A percentile compares a stretch with the other conserved stretches of the same genome.
Evolutionary conservation across 345 rosid genomes (phyloP).

Genomic region (Triadica sebifera): DNA sequence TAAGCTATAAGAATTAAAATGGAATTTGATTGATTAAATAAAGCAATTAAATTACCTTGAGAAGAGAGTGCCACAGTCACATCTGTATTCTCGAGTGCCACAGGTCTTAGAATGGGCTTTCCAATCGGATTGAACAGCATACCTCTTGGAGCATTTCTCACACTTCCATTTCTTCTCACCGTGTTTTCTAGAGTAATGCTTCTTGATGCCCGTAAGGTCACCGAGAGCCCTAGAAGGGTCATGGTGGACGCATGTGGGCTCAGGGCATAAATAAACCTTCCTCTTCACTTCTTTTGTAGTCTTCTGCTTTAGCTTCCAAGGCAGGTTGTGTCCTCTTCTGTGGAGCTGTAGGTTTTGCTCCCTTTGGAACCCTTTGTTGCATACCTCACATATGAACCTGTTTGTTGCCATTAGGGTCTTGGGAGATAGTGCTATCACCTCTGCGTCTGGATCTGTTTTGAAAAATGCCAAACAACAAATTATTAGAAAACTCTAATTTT

Average conservation of each 20-base stretch:
- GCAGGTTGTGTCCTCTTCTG: slow-evolving; percentile 86
- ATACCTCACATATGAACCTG: slow-evolving; percentile 82
- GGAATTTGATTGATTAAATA: neutral
- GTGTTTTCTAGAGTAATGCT: slow-evolving; percentile 72
- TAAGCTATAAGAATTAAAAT: no score
- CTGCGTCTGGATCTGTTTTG: slow-evolving; percentile 73
- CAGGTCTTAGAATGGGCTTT: slow-evolving; percentile 84
- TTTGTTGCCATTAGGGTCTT: slow-evolving; percentile 85
- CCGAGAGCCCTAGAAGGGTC: slow-evolving; percentile 82
- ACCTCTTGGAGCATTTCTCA: slow-evolving; percentile 69
- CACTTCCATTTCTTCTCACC: slow-evolving; percentile 92
- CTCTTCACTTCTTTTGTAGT: slow-evolving; percentile 70
- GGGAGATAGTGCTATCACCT: slow-evolving; percentile 83
- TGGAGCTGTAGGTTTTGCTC: slow-evolving; percentile 84
- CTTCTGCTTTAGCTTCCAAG: slow-evolving; percentile 80
- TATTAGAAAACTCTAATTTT: slow-evolving; percentile 13
- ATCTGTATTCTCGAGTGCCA: slow-evolving; percentile 72
- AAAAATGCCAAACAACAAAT: slow-evolving; percentile 23
- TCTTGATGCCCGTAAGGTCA: slow-evolving; percentile 82
- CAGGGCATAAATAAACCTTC: slow-evolving; percentile 83
- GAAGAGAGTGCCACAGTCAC: slow-evolving; percentile 83
- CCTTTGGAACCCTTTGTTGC: slow-evolving; percentile 85
- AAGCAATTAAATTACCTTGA: slow-evolving; percentile 45
- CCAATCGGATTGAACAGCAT: slow-evolving; percentile 87
- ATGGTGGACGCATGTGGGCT: slow-evolving; percentile 84